Conservation (phyloP, 306 rosid species). For the Lathyrus tuberosus region DNA sequence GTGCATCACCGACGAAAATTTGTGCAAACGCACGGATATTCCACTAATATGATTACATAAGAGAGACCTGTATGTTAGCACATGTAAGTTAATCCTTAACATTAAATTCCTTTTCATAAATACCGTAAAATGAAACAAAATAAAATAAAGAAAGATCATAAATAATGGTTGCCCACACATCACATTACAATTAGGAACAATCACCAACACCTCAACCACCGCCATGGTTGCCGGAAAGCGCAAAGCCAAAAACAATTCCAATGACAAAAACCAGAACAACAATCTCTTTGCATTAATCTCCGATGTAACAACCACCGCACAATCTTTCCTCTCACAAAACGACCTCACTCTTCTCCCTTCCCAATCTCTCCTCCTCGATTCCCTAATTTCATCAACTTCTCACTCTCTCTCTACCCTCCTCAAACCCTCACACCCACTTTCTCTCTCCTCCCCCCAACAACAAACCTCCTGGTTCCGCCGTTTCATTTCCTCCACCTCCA, state of each 20-base stretch:
- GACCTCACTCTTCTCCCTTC: constrained; percentile 65
- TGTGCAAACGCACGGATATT: no score
- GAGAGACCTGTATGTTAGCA: no score
- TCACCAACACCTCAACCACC: neutral
- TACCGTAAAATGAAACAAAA: no score
- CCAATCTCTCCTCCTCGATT: constrained; percentile 55
- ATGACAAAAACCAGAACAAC: neutral
- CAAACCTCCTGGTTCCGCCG: constrained; percentile 70
- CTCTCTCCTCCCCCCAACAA: constrained; percentile 37
- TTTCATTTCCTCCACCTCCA: constrained; percentile 50
- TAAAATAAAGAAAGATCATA: no score
- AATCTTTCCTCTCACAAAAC: constrained; percentile 64
- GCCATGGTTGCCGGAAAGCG: constrained; percentile 44
- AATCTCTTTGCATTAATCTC: constrained; percentile 41
- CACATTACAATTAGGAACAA: neutral
- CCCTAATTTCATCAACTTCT: constrained; percentile 53
- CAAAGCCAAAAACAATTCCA: constrained; percentile 29
- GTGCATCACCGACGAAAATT: no score
- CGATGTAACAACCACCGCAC: constrained; percentile 46
- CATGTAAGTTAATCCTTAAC: no score
- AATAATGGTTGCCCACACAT: neutral
- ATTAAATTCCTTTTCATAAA: no score
- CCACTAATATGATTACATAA: no score
- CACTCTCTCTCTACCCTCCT: constrained; percentile 45
- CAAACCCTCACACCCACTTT: constrained; percentile 13